Evolutionary conservation across 768 basidiomycete genomes (phyloP).

Genomic region (Lactarius sp.): DNA sequence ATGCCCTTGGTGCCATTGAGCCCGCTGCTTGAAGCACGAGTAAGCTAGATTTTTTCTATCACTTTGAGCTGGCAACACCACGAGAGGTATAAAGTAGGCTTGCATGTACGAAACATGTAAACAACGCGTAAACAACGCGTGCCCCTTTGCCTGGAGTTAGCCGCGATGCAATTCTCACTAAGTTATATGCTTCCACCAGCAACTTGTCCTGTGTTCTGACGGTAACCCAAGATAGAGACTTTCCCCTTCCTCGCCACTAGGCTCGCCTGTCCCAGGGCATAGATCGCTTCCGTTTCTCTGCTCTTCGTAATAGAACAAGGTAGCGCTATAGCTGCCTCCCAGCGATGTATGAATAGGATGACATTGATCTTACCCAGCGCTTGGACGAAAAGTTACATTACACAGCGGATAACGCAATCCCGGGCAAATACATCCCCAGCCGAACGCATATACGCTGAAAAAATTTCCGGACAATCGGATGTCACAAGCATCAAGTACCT

Average conservation of each 20-base stretch:
- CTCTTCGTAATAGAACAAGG: neutral
- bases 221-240: neutral
- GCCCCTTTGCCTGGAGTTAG: too few species aligned
- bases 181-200: neutral
- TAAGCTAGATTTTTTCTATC: neutral
- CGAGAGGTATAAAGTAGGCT: neutral
- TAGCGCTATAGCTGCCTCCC: neutral
- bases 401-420: neutral
- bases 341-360: neutral
- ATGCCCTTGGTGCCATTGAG: neutral
- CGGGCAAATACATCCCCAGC: neutral
- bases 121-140: constrained; percentile 18
- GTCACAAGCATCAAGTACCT: neutral
- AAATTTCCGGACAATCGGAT: neutral
- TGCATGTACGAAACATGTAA: neutral
- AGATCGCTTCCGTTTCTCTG: neutral
- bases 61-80: too few species aligned
- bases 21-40: neutral
- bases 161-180: too few species aligned
- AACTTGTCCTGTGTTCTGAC: neutral
- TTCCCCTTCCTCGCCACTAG: neutral
- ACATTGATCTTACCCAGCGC: neutral
- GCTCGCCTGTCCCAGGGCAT: neutral
- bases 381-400: neutral
- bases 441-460: constrained; percentile 16